Base-by-base conservation (phyloP, 2,329 filamentous ascomycete genomes). In the Cladophialophora chaetospira region DNA sequence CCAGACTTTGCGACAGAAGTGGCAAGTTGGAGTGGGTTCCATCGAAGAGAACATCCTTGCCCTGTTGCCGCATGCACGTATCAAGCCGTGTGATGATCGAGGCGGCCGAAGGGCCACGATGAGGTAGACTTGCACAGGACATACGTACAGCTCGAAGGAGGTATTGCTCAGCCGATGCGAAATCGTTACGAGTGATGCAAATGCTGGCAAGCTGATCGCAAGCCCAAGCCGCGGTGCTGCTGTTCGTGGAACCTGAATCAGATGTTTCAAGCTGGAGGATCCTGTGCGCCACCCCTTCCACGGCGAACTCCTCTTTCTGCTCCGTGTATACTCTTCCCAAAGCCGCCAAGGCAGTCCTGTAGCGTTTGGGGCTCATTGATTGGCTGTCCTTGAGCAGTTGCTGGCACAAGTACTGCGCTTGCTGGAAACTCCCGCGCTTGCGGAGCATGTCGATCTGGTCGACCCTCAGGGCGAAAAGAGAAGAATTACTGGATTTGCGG, bases 391-490 rank as follows among this genome's bases (percentile, higher is more conserved):
- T 40, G 52, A 61, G 49, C 23, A 61, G 26, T 19, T 50, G 26
- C 43, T 58, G 53, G 45, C 58, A 58, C 6, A 58, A 36, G 5
- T 19, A 11, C 19, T 48, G 55, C 10, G 58, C 58, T 6, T 43
- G 26, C 15, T 51, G 42, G 44, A 58, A 61, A 11, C 28, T 52
- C 36, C 51, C 48, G 25, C 58, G 55, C 46, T 58, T 48, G 2
- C 55, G 51, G 13, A 61, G 55, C 47, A 58, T 53, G 43, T 61
- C 58, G 36, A 61, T 58, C 35, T 58, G 58, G 43, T 61, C 58
- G 31, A 61, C 55, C 10, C 55, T 50, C n/a, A 61, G 29, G 10
- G 58, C 58, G 36, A 61, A 61, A 33, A 56, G 15, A 3, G 58
- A 61, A n/a, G 58, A 58, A 40, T 49, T 61, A 46, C 33, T 47